Evolutionary conservation across 208 protist species (phyloP).

Genomic region (Acanthamoeba healyi): DNA sequence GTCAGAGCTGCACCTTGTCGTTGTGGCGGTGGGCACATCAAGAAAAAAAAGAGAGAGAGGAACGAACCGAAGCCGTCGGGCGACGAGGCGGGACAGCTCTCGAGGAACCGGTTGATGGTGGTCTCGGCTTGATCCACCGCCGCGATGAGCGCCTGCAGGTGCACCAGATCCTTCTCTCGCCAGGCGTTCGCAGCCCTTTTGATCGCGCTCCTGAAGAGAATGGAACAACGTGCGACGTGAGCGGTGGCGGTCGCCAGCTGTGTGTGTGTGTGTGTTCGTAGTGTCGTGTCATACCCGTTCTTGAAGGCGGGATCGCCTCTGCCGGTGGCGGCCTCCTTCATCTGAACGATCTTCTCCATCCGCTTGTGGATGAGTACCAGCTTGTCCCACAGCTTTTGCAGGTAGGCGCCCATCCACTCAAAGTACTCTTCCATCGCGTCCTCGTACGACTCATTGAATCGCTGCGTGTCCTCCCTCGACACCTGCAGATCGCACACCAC

Average conservation of each 20-base stretch:
- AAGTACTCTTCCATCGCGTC: conserved; percentile 58
- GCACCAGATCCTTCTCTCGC: conserved; percentile 44
- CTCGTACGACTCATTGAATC: conserved; percentile 2
- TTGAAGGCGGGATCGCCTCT: not conserved
- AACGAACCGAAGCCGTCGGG: not conserved
- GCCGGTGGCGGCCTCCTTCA: not conserved
- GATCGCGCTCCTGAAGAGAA: not conserved
- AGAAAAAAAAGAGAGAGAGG: not conserved
- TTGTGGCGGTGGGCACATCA: not conserved
- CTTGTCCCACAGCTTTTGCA: conserved; percentile 52
- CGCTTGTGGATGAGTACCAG: conserved; percentile 56
- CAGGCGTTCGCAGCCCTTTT: not conserved
- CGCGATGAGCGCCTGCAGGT: conserved; percentile 43
- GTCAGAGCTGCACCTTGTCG: not conserved
- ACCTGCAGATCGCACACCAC: not conserved
- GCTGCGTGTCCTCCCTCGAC: not conserved
- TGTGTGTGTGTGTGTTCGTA: no score
- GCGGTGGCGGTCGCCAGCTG: no score
- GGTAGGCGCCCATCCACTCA: conserved; percentile 67
- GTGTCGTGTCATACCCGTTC: not conserved
- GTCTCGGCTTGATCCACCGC: conserved; percentile 30
- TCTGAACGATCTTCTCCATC: conserved; percentile 36
- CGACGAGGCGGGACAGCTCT: conserved; percentile 29
- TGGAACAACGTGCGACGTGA: no score
- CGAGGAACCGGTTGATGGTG: conserved; percentile 22